Conservation (phyloP, 2,329 filamentous ascomycete genomes). For the Aspergillus sp. region DNA sequence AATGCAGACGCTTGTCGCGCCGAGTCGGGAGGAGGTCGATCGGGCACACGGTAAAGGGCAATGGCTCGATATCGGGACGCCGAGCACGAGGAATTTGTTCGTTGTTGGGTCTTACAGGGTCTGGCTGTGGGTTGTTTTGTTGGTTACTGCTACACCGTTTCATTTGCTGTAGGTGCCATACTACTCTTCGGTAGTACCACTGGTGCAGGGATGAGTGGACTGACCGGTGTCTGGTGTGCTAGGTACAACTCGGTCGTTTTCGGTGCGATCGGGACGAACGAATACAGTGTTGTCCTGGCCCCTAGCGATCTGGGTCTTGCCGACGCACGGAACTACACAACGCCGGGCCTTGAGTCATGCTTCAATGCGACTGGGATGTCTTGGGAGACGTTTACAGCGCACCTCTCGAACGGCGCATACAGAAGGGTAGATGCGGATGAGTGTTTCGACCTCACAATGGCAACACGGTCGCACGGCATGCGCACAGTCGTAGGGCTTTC, state of each 20-base stretch:
- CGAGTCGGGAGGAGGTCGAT: slow-evolving; percentile 56
- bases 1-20: slow-evolving; percentile 58
- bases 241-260: slow-evolving; percentile 17
- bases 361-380: background rate
- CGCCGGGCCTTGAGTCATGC: background rate
- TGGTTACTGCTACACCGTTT: slow-evolving; percentile 21
- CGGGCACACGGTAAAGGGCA: slow-evolving; percentile 46
- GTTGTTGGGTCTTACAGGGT: slow-evolving; percentile 35
- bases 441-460: background rate
- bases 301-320: background rate
- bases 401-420: background rate
- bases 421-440: background rate
- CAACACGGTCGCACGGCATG: background rate
- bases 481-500: background rate
- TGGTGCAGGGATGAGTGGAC: too few species aligned
- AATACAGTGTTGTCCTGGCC: slow-evolving; percentile 3
- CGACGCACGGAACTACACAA: background rate
- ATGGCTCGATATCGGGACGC: slow-evolving; percentile 53
- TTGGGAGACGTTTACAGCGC: background rate
- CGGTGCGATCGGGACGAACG: background rate
- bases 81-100: slow-evolving; percentile 34
- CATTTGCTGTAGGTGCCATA: slow-evolving; percentile 24
- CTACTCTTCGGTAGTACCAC: background rate
- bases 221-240: too few species aligned
- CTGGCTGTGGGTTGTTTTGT: slow-evolving; percentile 19